Evolutionary conservation across 805 yeast species (phyloP), one percentile per base, ranked within the genome.

Genomic region (Candida ipomoeae): DNA sequence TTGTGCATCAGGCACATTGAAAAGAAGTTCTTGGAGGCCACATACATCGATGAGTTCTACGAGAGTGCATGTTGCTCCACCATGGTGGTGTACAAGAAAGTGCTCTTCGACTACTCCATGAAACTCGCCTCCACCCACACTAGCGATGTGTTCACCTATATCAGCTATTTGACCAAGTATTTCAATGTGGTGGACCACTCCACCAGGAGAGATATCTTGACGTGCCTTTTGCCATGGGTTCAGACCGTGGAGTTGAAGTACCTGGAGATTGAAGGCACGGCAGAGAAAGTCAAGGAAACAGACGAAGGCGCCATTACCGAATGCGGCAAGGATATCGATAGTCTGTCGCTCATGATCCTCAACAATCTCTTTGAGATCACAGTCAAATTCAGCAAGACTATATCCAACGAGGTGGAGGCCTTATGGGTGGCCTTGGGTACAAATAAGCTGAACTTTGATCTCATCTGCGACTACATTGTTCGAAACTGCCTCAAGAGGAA

Each of bases 341-440:
- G 64, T 1, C 48, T 68, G 0, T 69, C 74, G 1, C 64, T 77
- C 45, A 89, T 91, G 95, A 89, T 89, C 1, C 61, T 92, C 56
- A 80, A 79, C 54, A 90, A 91, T 55, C 68, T 92, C 48, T 82
- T 91, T 64, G 97, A 89, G 57, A 85, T 94, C 37, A 89, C 97
- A 0, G 82, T 89, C 35, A 82, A 82, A 51, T 87, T 85, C 58
- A 82, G 91, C 46, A 84, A 85, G 43, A 73, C 75, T 13, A 82
- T 89, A 57, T 88, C 89, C 40, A 86, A 85, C 59, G 98, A 90
- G 59, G 89, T 94, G 10, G 97, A 91, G 64, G 96, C 96, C 0
- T 67, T 94, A 20, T 94, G 99, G 99, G 89, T 88, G 5, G 92
- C 97, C 0, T 71, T 94, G n/a, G 96, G 95, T 1, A 77, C 79